Conservation (phyloP, 2,329 filamentous ascomycete species). For the Emergomyces pasteurianus region DNA sequence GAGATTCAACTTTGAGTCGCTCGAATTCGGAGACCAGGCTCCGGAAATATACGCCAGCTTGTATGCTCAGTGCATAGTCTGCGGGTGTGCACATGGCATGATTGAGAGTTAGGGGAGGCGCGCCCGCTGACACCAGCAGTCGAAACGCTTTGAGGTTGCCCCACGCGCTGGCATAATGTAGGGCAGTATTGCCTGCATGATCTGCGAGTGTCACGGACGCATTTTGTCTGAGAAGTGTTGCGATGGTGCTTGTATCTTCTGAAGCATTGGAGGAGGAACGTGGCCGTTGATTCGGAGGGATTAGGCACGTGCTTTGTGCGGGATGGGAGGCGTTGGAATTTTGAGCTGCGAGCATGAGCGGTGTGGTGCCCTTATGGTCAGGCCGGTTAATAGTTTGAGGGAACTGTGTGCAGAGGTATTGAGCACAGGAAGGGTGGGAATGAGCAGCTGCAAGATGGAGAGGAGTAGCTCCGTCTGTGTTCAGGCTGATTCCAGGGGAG, state of each 20-base stretch:
- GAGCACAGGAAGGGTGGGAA: slow-evolving; percentile 62
- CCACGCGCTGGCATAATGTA: slow-evolving; percentile 76
- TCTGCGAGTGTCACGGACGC: slow-evolving; percentile 49
- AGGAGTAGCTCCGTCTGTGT: slow-evolving; percentile 68
- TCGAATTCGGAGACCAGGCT: slow-evolving; percentile 53
- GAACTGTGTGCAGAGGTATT: slow-evolving; percentile 55
- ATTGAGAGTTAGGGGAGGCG: slow-evolving; percentile 61
- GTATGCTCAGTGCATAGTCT: slow-evolving; percentile 69
- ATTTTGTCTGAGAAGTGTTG: slow-evolving; percentile 17
- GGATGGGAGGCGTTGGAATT: slow-evolving; percentile 12
- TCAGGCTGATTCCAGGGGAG: slow-evolving; percentile 52
- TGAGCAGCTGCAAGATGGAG: slow-evolving; percentile 63
- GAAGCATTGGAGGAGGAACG: slow-evolving; percentile 13
- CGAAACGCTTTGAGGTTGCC: slow-evolving; percentile 67
- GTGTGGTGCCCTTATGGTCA: slow-evolving; percentile 52
- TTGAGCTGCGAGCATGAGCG: slow-evolving; percentile 32
- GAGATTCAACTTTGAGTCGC: slow-evolving; percentile 3
- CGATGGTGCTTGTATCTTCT: slow-evolving; percentile 19
- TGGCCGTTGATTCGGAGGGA: slow-evolving; percentile 14
- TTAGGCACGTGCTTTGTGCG: slow-evolving; percentile 12
- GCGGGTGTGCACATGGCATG: slow-evolving; percentile 70
- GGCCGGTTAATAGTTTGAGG: slow-evolving; percentile 51
- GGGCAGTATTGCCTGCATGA: slow-evolving; percentile 66
- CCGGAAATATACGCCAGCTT: slow-evolving; percentile 76
- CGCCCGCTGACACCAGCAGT: slow-evolving; percentile 65